Percentiles rank a stretch among this genome's conserved stretches.
Conservation (phyloP, 306 rosid genomes). For the Sesbania bispinosa region DNA sequence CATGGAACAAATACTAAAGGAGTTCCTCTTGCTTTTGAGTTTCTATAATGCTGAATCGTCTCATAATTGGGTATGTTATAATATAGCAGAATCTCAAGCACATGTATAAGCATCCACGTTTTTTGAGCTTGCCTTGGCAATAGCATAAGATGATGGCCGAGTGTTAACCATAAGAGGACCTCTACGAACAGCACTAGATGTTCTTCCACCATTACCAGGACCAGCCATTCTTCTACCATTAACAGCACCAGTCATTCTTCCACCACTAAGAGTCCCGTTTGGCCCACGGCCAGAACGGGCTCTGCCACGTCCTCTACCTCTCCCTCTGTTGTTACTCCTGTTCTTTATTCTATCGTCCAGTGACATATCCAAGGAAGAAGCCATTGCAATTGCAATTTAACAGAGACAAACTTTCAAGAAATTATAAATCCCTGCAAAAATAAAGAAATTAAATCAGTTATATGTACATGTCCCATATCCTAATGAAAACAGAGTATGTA, state of each 20-base stretch:
- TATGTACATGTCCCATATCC: neutral
- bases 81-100: slow-evolving; percentile 69
- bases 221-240: slow-evolving; percentile 42
- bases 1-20: slow-evolving; percentile 49
- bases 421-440: slow-evolving; percentile 23
- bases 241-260: slow-evolving; percentile 51
- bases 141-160: slow-evolving; percentile 69
- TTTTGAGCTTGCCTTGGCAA: slow-evolving; percentile 98
- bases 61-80: slow-evolving; percentile 38
- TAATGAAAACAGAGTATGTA: neutral
- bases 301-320: slow-evolving; percentile 77
- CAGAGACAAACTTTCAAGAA: slow-evolving; percentile 6
- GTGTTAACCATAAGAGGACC: slow-evolving; percentile 64
- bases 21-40: slow-evolving; percentile 57
- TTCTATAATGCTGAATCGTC: slow-evolving; percentile 45
- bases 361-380: slow-evolving; percentile 86
- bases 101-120: slow-evolving; percentile 68
- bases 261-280: slow-evolving; percentile 46
- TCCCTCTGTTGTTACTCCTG: slow-evolving; percentile 65
- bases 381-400: slow-evolving; percentile 37
- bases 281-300: slow-evolving; percentile 69
- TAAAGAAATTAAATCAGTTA: neutral
- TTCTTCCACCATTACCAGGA: slow-evolving; percentile 50
- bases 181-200: slow-evolving; percentile 57
- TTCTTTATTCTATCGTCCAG: slow-evolving; percentile 86